phyloP scores from a whole-genome alignment of 164 flowering plant species.

The Vitis riparia region DNA sequence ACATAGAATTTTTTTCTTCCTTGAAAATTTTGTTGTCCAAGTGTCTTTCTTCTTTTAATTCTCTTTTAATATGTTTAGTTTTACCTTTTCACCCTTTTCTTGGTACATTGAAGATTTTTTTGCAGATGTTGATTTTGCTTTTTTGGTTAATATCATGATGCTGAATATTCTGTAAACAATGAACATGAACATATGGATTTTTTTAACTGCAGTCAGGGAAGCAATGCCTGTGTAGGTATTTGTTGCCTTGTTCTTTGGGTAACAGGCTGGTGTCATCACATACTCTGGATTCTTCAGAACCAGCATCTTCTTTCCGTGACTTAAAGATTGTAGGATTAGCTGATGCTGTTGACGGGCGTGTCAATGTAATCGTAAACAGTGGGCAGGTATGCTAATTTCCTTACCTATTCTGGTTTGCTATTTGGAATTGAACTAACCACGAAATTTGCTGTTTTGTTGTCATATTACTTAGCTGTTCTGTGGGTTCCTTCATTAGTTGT shows the following conservation, averaged over 20 bases:
- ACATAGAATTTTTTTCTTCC: too few species aligned
- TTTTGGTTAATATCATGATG: constrained; percentile 1
- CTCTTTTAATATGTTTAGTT: neutral
- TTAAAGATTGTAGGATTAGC: constrained; percentile 64
- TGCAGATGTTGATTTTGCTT: neutral
- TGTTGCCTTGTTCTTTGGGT: constrained; percentile 50
- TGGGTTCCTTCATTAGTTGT: neutral
- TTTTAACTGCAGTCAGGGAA: constrained; percentile 72
- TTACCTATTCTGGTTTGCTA: neutral
- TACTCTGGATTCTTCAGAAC: constrained; percentile 30
- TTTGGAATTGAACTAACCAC: neutral
- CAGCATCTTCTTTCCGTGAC: constrained; percentile 28
- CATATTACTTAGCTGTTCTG: neutral
- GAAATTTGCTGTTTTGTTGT: neutral
- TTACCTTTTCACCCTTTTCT: neutral
- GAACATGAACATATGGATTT: neutral
- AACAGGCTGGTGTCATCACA: constrained; percentile 21
- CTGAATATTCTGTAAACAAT: neutral
- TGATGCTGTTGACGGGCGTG: constrained; percentile 79
- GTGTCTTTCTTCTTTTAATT: neutral
- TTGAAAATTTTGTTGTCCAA: too few species aligned
- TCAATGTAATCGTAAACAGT: constrained; percentile 64
- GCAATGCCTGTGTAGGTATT: constrained; percentile 79
- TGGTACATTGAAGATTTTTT: neutral
- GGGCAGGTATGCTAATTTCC: constrained; percentile 56